Evolutionary conservation across 1,284 basidiomycete species (phyloP), one percentile per base, ranked within the genome.

Genomic region (Tetrapyrgos nigripes): DNA sequence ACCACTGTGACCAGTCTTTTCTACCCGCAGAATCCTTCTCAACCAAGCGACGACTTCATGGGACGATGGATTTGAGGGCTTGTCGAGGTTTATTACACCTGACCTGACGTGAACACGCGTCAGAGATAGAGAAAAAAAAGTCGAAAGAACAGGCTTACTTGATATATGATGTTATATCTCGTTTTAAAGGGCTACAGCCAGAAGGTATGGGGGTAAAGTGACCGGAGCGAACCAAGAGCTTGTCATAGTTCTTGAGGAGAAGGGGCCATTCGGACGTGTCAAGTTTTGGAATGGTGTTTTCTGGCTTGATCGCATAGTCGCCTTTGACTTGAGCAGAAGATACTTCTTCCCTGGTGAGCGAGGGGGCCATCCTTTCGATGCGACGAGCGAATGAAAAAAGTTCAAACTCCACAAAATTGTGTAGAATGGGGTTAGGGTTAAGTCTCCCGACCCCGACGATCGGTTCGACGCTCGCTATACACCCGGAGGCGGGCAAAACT

Each of bases 41-140:
- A 99, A 80, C 97, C 97, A 99, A 17, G 97, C 97, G 64, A 99
- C 97, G 57, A 99, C 97, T 83, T 99, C 97, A 79, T 99, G 97
- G n/a, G 97, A 98, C 4, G 97, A 99, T 8, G 97, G 97, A 79
- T 99, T 99, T 50, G 97, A 98, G 26, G 97, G 97, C 76, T 99
- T 99, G 86, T 99, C 97, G 66, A 99, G 84, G 81, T 99, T 98
- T 76, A 99, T 99, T 59, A 98, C 94, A 67, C 97, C 97, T 62
- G 96, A 95, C 79, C 93, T 95, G 65, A 46, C 19, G 31, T 10
- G 21, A 47, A 51, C 13, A 19, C 53, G 24, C 27, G 49, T 50
- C 35, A 55, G 51, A 55, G 54, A 50, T 59, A 35, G 21, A 54
- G 50, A 37, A 49, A 53, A 23, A 31, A 37, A 46, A 50, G 50